Evolutionary conservation across 768 basidiomycete genomes (phyloP).

Genomic region (Chalciporus pseudorubinellus): DNA sequence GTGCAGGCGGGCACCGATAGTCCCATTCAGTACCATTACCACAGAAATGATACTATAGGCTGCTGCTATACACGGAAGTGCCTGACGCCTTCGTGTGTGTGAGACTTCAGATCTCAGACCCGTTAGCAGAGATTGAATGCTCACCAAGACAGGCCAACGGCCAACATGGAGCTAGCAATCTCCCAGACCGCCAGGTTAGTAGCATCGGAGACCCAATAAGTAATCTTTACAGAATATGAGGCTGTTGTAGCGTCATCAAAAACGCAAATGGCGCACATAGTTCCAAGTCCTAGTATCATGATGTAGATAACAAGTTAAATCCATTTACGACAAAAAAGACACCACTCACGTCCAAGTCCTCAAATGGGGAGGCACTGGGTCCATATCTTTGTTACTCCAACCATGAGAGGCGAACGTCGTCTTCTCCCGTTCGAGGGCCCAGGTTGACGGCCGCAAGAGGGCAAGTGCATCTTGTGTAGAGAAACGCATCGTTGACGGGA

Average conservation of each 20-base stretch:
- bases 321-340: background rate
- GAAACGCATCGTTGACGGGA: conserved; percentile 6
- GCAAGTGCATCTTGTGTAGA: background rate
- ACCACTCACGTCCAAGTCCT: conserved; percentile 55
- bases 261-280: conserved; percentile 58
- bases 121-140: background rate
- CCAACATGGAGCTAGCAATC: conserved; percentile 70
- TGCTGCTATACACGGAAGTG: conserved; percentile 64
- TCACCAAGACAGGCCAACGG: conserved; percentile 69
- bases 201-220: conserved; percentile 28
- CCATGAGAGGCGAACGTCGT: conserved; percentile 57
- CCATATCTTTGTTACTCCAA: conserved; percentile 78
- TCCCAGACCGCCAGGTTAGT: conserved; percentile 44
- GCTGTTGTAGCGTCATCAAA: conserved; percentile 22
- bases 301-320: background rate
- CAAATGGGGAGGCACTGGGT: conserved; percentile 57
- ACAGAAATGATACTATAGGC: conserved; percentile 71
- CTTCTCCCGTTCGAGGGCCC: conserved; percentile 20
- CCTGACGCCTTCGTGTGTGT: conserved; percentile 50
- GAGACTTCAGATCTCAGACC: background rate
- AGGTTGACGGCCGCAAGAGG: conserved; percentile 20
- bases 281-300: conserved; percentile 58
- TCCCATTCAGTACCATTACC: conserved; percentile 76
- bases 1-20: conserved; percentile 75
- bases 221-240: conserved; percentile 21